Evolutionary conservation across 1,284 basidiomycete species (phyloP).

Genomic region (Trametes versicolor): DNA sequence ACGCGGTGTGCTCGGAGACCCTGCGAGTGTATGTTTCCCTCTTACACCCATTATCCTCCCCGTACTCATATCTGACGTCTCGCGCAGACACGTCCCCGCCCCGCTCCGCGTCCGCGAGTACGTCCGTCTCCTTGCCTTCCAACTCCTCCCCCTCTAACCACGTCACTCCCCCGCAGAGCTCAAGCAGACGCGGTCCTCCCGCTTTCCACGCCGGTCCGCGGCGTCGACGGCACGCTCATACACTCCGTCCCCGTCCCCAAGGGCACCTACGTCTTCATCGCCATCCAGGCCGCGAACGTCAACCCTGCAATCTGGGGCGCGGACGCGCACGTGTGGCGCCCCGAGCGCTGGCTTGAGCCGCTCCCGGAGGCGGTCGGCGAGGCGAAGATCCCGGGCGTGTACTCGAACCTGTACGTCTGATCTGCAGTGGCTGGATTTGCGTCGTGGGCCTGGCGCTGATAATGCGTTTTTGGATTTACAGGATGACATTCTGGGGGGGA

Average conservation of each 20-base stretch:
- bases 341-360: constrained; percentile 42
- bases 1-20: constrained; percentile 49
- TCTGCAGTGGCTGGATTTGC: not conserved
- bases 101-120: constrained; percentile 13
- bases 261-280: constrained; percentile 56
- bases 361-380: constrained; percentile 29
- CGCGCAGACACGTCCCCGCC: not conserved
- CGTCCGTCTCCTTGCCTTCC: not conserved
- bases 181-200: constrained; percentile 34
- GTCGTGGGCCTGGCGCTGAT: not conserved
- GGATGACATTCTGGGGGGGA: constrained; percentile 47
- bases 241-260: constrained; percentile 51
- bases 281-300: constrained; percentile 57
- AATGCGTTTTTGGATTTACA: constrained; percentile 16
- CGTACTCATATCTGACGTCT: not conserved
- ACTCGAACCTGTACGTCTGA: constrained; percentile 35
- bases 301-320: constrained; percentile 61
- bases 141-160: no score
- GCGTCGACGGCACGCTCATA: constrained; percentile 43
- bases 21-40: constrained; percentile 57
- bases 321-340: constrained; percentile 60
- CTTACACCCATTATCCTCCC: not conserved
- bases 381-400: constrained; percentile 35
- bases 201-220: constrained; percentile 35
- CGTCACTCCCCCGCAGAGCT: constrained; percentile 27